Evolutionary conservation across 371 early-diverging fungal species (phyloP).

Genomic region (Coemansia sp.): DNA sequence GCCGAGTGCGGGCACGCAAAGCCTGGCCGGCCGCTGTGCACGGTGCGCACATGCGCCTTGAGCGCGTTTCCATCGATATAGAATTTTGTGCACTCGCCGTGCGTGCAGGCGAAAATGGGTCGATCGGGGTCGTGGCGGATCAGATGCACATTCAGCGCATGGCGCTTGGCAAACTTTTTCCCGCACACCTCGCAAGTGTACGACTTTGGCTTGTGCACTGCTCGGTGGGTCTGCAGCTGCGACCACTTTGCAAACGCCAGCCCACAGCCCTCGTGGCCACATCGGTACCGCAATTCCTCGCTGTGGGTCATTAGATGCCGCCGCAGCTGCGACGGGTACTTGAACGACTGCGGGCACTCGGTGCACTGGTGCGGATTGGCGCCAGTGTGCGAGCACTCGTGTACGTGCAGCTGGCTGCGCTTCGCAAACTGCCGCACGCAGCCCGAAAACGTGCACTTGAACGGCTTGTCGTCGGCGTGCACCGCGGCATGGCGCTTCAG

Average conservation of each 20-base stretch:
- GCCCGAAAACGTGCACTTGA: constrained; percentile 24
- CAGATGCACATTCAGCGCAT: constrained; percentile 46
- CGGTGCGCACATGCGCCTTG: constrained; percentile 20
- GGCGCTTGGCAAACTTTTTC: constrained; percentile 46
- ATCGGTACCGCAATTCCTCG: constrained; percentile 41
- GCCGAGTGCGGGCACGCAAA: constrained; percentile 36
- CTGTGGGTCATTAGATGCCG: constrained; percentile 40
- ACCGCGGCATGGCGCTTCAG: constrained; percentile 31
- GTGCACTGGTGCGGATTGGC: constrained; percentile 50
- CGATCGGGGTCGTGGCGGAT: constrained; percentile 51
- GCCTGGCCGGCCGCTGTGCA: constrained; percentile 24
- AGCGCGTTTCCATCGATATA: constrained; percentile 37
- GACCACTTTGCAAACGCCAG: constrained; percentile 52
- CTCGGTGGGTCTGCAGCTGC: constrained; percentile 54
- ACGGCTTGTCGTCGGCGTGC: constrained; percentile 7
- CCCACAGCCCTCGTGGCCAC: constrained; percentile 45
- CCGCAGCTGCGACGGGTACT: constrained; percentile 50
- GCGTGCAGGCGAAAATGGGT: constrained; percentile 41
- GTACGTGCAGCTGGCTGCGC: constrained; percentile 37
- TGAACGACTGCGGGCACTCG: constrained; percentile 41
- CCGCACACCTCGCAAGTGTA: constrained; percentile 48
- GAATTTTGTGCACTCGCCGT: constrained; percentile 47
- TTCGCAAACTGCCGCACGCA: constrained; percentile 39
- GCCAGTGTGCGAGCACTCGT: constrained; percentile 27
- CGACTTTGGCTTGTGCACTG: constrained; percentile 34